Evolutionary conservation across 768 basidiomycete genomes (phyloP), one percentile per base, ranked within the genome.

Genomic region (Rhodocollybia butyracea): DNA sequence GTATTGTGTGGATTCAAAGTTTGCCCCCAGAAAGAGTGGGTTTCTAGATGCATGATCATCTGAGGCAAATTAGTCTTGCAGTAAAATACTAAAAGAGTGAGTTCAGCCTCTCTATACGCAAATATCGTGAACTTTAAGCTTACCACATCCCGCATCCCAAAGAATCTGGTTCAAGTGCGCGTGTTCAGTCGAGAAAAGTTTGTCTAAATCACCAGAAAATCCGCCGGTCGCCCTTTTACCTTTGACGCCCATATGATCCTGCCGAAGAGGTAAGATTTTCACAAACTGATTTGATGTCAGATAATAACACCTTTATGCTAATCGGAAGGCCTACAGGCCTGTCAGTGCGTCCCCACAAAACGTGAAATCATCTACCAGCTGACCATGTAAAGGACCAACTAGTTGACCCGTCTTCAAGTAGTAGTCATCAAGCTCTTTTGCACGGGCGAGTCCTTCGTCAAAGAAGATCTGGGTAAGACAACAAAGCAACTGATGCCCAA

Each of bases 391-490:
- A 3, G 79, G 78, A 11, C 76, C 77, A 1, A 76, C 54, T 8
- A 73, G 63, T 58, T 66, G 65, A 8, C 77, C 75, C 8, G 76
- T 75, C 17, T 54, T 48, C 13, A 60, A 47, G 55, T 73, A 69
- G 60, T 74, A 65, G 5, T 68, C 69, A 39, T 80, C 79, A 15
- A 81, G 68, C 46, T 76, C 70, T 43, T 65, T 62, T 13, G 79
- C 79, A 41, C 64, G 68, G 48, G 58, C 61, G 34, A 75, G 62
- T 0, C 63, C 75, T 54, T 74, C 73, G 1, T 78, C 78, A 40
- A 79, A 66, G 63, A 79, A 79, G 55, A 77, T 70, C 56, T 76
- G 76, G 36, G 72, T 72, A 11, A 79, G 52, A 55, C 73, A 78
- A 41, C 62, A 59, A 3, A 66, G 61, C 27, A 81, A 59, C 56